Conservation (phyloP, 2,329 filamentous ascomycete species). For the Penicillium oxalicum region DNA sequence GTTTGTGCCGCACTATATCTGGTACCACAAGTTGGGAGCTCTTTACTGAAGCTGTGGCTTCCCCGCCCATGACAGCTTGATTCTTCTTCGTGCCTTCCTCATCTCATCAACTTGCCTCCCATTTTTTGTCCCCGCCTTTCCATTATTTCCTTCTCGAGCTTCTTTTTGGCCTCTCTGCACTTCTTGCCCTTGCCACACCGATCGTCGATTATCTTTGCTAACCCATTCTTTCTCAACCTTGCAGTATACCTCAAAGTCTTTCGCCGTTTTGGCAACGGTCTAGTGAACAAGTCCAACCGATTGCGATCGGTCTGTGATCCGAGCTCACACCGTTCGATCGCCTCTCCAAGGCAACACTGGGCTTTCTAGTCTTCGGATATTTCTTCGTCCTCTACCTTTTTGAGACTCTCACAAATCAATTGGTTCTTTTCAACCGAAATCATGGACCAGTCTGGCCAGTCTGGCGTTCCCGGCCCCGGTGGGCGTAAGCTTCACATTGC, state of each 20-base stretch:
- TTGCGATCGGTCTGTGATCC: constrained; percentile 25
- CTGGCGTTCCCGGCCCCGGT: constrained; percentile 59
- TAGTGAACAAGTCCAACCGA: constrained; percentile 19
- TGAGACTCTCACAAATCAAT: constrained; percentile 19
- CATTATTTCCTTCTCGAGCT: neutral
- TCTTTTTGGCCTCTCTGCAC: constrained; percentile 1
- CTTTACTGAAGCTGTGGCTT: no score
- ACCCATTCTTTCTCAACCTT: constrained; percentile 14
- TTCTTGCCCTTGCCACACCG: constrained; percentile 1
- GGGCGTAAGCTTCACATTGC: constrained; percentile 94
- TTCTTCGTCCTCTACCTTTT: constrained; percentile 6
- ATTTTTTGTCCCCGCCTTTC: neutral
- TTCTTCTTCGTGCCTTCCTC: no score
- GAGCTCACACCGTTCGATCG: constrained; percentile 21
- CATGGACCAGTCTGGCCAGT: constrained; percentile 63
- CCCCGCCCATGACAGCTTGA: no score
- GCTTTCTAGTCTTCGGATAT: constrained; percentile 21
- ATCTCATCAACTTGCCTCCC: neutral
- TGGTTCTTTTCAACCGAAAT: constrained; percentile 20
- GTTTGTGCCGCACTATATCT: no score
- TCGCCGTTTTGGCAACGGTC: constrained; percentile 16
- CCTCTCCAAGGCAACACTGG: constrained; percentile 21
- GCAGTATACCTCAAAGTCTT: constrained; percentile 13
- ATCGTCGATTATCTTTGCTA: constrained; percentile 10
- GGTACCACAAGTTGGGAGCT: neutral